A percentile compares a stretch with the other conserved stretches of the same genome.
These are phyloP conservation scores for Penicillium nordicum DNA, from an alignment of 2,329 filamentous ascomycete genomes.

Conservation along the genomic window DNA sequence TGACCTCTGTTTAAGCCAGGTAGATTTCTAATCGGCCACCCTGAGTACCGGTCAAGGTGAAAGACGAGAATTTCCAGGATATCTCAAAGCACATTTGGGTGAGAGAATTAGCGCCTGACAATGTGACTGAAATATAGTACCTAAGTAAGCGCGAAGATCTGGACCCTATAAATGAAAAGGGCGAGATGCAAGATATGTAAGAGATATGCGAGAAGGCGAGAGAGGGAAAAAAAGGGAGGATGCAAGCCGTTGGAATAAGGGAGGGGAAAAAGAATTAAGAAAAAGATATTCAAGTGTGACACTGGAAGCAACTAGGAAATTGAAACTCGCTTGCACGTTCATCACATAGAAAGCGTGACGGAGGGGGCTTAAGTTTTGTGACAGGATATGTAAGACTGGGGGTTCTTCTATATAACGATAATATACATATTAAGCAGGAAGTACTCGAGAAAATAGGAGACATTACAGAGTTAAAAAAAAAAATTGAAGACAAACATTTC, in stretches of 20 bases:
- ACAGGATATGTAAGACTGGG: slow-evolving; percentile 14
- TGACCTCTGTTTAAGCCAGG: slow-evolving; percentile 19
- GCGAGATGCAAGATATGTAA: slow-evolving; percentile 4
- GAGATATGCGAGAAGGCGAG: slow-evolving; percentile 16
- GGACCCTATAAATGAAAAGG: slow-evolving; percentile 16
- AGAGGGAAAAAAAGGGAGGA: slow-evolving; percentile 1
- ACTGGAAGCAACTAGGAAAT: not conserved
- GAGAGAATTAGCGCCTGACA: slow-evolving; percentile 14
- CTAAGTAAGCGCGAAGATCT: slow-evolving; percentile 13
- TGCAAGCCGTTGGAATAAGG: slow-evolving; percentile 9
- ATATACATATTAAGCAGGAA: slow-evolving; percentile 16
- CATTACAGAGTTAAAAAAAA: not conserved
- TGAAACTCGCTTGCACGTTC: slow-evolving; percentile 19
- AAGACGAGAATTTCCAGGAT: slow-evolving; percentile 9
- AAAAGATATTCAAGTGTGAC: slow-evolving; percentile 8
- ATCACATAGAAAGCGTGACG: slow-evolving; percentile 24
- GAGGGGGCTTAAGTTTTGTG: slow-evolving; percentile 23
- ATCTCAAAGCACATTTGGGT: slow-evolving; percentile 20
- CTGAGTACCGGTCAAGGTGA: slow-evolving; percentile 17
- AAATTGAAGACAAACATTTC: slow-evolving; percentile 1
- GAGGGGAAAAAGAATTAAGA: slow-evolving; percentile 6
- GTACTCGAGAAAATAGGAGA: not conserved
- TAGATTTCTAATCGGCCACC: slow-evolving; percentile 18
- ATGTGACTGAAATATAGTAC: slow-evolving; percentile 2
- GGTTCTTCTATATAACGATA: slow-evolving; percentile 10